Percentiles rank a stretch among this genome's conserved stretches.
Evolutionary conservation across 2,329 filamentous ascomycete genomes (phyloP).

Genomic region (Penicillium sp.): DNA sequence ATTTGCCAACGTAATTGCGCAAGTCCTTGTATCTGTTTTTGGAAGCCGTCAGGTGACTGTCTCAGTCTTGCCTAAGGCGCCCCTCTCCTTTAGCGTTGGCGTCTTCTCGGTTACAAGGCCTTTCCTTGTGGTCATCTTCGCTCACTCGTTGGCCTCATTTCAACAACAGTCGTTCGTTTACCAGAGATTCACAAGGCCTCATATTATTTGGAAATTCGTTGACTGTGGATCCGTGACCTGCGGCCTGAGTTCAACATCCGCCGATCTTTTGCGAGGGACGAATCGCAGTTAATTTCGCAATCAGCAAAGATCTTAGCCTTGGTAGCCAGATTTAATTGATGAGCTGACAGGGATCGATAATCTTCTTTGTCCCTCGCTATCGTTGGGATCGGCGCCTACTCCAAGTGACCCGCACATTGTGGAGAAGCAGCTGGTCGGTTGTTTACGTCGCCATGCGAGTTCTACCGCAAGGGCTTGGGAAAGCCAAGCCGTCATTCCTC

Average conservation of each 20-base stretch:
- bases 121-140: background rate
- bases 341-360: background rate
- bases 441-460: slow-evolving; percentile 23
- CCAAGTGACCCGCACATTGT: slow-evolving; percentile 22
- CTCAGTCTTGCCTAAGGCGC: slow-evolving; percentile 15
- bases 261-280: slow-evolving; percentile 1
- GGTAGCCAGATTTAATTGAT: background rate
- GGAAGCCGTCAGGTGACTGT: slow-evolving; percentile 23
- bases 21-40: slow-evolving; percentile 12
- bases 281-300: background rate
- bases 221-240: slow-evolving; percentile 5
- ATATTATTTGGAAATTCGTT: background rate
- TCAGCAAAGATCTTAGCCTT: background rate
- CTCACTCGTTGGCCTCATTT: slow-evolving; percentile 7
- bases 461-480: slow-evolving; percentile 12
- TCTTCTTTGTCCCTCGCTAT: slow-evolving; percentile 10
- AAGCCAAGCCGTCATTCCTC: slow-evolving; percentile 14
- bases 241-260: slow-evolving; percentile 7
- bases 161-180: slow-evolving; percentile 18
- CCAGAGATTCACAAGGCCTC: background rate
- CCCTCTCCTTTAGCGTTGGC: slow-evolving; percentile 17
- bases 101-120: slow-evolving; percentile 15
- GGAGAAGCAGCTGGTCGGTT: slow-evolving; percentile 19
- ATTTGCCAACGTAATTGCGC: background rate
- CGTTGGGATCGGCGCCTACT: slow-evolving; percentile 16